phyloP scores from a whole-genome alignment of 495 filamentous ascomycete genomes.

The Penicillium mononematosum region DNA sequence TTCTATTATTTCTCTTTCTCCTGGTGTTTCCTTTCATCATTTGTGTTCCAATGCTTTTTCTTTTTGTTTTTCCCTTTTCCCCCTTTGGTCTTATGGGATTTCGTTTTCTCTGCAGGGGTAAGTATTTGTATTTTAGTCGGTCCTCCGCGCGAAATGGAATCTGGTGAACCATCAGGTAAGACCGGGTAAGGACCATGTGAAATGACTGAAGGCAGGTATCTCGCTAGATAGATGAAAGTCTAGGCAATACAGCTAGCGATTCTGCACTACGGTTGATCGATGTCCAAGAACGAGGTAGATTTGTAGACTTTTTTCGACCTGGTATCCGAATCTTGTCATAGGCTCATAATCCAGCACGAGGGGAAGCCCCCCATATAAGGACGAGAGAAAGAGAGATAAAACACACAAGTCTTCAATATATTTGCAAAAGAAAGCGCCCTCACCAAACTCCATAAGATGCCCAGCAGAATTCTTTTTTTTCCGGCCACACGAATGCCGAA shows the following conservation, averaged over 20 bases:
- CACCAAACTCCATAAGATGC: constrained; percentile 43
- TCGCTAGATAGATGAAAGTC: constrained; percentile 31
- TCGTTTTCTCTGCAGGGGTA: constrained; percentile 33
- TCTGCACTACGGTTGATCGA: constrained; percentile 7
- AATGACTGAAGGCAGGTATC: constrained; percentile 37
- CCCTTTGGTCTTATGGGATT: constrained; percentile 13
- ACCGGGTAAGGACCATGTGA: constrained; percentile 62
- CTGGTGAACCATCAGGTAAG: constrained; percentile 52
- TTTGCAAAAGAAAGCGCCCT: constrained; percentile 35
- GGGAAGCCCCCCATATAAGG: constrained; percentile 20
- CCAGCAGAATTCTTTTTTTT: constrained; percentile 34
- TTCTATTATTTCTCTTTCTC: constrained; percentile 24
- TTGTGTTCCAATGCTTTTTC: constrained; percentile 18
- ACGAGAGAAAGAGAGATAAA: constrained; percentile 22
- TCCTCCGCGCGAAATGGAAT: constrained; percentile 25
- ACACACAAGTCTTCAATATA: constrained; percentile 27
- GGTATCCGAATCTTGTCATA: constrained; percentile 38
- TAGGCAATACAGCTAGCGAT: constrained; percentile 23
- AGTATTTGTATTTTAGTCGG: constrained; percentile 52
- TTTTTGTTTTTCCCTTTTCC: constrained; percentile 21
- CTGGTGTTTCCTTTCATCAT: constrained; percentile 22
- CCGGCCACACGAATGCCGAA: constrained; percentile 19
- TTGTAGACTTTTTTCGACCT: constrained; percentile 27
- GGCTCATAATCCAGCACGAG: constrained; percentile 36
- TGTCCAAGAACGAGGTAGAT: not conserved